Percentiles rank a stretch among this genome's conserved stretches.
Conservation (phyloP, 345 rosid genomes). For the Rhodomyrtus tomentosa region DNA sequence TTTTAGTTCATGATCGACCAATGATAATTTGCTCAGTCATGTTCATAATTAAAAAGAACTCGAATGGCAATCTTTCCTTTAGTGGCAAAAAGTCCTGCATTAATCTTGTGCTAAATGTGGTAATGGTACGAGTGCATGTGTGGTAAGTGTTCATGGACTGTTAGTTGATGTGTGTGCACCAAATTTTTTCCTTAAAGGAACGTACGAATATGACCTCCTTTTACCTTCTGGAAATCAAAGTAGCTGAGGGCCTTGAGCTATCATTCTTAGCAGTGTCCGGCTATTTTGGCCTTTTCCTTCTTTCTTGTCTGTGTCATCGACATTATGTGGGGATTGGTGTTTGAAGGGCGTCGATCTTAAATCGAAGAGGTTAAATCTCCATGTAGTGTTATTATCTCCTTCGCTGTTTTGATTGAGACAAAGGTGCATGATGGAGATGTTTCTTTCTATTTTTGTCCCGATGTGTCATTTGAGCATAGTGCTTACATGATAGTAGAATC, state of each 20-base stretch:
- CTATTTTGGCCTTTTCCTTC: background rate
- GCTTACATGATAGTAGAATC: background rate
- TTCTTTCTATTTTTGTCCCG: background rate
- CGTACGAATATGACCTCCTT: background rate
- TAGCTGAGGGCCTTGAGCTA: background rate
- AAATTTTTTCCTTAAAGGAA: background rate
- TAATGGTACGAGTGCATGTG: background rate
- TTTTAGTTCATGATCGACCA: background rate
- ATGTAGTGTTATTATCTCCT: background rate
- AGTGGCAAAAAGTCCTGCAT: background rate
- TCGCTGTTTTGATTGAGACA: background rate
- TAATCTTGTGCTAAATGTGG: background rate
- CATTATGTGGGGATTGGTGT: background rate
- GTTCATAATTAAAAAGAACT: background rate
- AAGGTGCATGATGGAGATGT: background rate
- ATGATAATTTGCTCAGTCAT: background rate
- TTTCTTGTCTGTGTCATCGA: background rate
- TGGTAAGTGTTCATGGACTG: background rate
- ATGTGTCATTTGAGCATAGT: background rate
- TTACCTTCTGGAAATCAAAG: background rate
- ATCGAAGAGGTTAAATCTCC: background rate
- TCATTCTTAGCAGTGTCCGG: background rate
- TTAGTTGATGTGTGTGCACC: background rate
- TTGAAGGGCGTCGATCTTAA: background rate
- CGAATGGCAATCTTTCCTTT: background rate